Conservation (phyloP, 106 monocot genomes). For the Dioscorea zingiberensis region DNA sequence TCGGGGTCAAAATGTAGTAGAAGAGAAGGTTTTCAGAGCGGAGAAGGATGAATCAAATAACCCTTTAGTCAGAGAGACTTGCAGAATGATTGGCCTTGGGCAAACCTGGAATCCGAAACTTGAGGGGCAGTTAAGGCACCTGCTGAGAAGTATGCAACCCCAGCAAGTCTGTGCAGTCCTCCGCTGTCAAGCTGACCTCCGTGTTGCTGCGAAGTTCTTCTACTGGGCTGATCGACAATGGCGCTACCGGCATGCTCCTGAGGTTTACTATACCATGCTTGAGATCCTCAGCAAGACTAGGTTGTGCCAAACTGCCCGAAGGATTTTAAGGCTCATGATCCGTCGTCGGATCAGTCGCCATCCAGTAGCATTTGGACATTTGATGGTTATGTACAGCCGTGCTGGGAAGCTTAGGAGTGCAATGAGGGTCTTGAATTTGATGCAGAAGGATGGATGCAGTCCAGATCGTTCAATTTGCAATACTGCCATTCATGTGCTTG, state of each 20-base stretch:
- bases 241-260: constrained; percentile 76
- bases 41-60: constrained; percentile 43
- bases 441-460: constrained; percentile 83
- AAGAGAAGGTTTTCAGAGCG: neutral
- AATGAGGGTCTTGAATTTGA: constrained; percentile 85
- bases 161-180: constrained; percentile 59
- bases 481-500: constrained; percentile 59
- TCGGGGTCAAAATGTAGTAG: neutral
- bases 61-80: constrained; percentile 66
- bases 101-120: constrained; percentile 61
- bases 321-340: constrained; percentile 77
- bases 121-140: constrained; percentile 52
- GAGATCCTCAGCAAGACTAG: constrained; percentile 69
- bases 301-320: constrained; percentile 48
- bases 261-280: constrained; percentile 67
- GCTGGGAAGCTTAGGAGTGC: constrained; percentile 74
- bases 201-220: constrained; percentile 69
- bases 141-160: constrained; percentile 50
- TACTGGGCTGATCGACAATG: constrained; percentile 91
- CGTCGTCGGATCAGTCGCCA: constrained; percentile 45
- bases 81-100: constrained; percentile 55
- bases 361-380: constrained; percentile 38
- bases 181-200: constrained; percentile 47
- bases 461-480: constrained; percentile 68
- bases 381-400: constrained; percentile 83